phyloP scores from a whole-genome alignment of 805 yeast species.

The Sugiyamaella mastotermitis region DNA sequence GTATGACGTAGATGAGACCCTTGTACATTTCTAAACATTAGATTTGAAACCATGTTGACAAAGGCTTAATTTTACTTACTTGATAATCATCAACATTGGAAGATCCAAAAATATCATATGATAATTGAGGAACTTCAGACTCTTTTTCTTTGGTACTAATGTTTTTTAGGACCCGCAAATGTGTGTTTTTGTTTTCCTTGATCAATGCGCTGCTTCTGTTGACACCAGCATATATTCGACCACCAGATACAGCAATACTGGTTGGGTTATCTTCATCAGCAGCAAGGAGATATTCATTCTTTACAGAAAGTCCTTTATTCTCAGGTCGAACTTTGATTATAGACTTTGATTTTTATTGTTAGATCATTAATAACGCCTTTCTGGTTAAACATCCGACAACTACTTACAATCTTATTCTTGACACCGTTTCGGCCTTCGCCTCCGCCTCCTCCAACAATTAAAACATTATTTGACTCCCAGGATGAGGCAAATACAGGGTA shows the following conservation, averaged over 20 bases:
- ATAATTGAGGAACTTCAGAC: conserved; percentile 21
- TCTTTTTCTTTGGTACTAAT: conserved; percentile 1
- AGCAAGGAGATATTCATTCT: conserved; percentile 15
- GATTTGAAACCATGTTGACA: too few relatives aligned
- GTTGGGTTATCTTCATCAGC: conserved; percentile 77
- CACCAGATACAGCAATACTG: conserved; percentile 54
- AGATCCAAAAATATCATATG: conserved; percentile 51
- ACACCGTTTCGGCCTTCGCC: conserved; percentile 91
- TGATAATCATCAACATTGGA: conserved; percentile 48
- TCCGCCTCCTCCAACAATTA: conserved; percentile 88
- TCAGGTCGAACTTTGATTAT: conserved; percentile 54
- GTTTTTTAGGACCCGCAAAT: conserved; percentile 53
- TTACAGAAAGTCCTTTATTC: conserved; percentile 24
- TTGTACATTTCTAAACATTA: conserved; percentile 54
- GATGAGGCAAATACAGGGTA: conserved; percentile 74
- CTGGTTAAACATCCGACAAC: conserved; percentile 1
- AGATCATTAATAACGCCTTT: background rate
- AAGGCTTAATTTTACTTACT: too few relatives aligned
- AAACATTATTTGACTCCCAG: conserved; percentile 52
- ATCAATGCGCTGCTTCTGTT: conserved; percentile 61
- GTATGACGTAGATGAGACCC: conserved; percentile 54
- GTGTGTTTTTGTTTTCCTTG: conserved; percentile 58
- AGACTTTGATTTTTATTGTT: conserved; percentile 38
- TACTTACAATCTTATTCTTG: conserved; percentile 58
- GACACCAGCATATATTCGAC: conserved; percentile 62